Evolutionary conservation across 805 yeast genomes (phyloP).

Genomic region (Sugiyamaella qingdaonensis): DNA sequence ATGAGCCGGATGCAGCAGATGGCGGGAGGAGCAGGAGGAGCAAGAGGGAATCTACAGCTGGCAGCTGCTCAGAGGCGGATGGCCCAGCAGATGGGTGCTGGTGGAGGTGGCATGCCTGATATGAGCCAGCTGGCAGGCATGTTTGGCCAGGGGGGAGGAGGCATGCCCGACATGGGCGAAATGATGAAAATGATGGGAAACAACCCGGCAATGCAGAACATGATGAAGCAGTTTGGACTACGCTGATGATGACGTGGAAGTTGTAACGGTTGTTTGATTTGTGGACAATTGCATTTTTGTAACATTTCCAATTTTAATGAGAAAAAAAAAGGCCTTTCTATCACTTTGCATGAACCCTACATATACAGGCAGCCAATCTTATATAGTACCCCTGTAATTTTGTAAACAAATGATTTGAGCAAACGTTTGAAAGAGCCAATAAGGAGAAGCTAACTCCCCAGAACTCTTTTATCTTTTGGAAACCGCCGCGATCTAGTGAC

Average conservation of each 20-base stretch:
- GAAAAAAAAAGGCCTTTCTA: background rate
- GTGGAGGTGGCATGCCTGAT: slow-evolving; percentile 54
- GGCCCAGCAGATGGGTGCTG: slow-evolving; percentile 49
- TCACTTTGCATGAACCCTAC: slow-evolving; percentile 1
- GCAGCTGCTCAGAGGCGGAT: slow-evolving; percentile 46
- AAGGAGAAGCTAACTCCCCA: too few species aligned
- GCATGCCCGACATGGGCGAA: slow-evolving; percentile 65
- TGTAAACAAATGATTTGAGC: background rate
- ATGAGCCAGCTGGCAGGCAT: slow-evolving; percentile 45
- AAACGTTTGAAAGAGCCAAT: too few species aligned
- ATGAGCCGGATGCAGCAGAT: slow-evolving; percentile 40
- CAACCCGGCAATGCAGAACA: slow-evolving; percentile 46
- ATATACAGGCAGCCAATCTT: background rate
- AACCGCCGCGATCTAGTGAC: too few species aligned
- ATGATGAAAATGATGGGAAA: slow-evolving; percentile 56
- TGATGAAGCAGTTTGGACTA: slow-evolving; percentile 48
- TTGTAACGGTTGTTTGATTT: too few species aligned
- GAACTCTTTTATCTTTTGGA: too few species aligned
- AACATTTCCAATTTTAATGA: background rate
- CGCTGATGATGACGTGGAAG: slow-evolving; percentile 11
- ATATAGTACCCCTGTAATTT: slow-evolving; percentile 2
- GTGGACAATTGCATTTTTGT: slow-evolving; percentile 1
- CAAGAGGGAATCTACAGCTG: slow-evolving; percentile 35
- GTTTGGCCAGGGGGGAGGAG: slow-evolving; percentile 53
- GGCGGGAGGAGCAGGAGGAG: slow-evolving; percentile 33